A percentile compares a stretch with the other conserved stretches of the same genome.
phyloP scores from a whole-genome alignment of 2,329 filamentous ascomycete genomes.

The Fusarium nygamai region DNA sequence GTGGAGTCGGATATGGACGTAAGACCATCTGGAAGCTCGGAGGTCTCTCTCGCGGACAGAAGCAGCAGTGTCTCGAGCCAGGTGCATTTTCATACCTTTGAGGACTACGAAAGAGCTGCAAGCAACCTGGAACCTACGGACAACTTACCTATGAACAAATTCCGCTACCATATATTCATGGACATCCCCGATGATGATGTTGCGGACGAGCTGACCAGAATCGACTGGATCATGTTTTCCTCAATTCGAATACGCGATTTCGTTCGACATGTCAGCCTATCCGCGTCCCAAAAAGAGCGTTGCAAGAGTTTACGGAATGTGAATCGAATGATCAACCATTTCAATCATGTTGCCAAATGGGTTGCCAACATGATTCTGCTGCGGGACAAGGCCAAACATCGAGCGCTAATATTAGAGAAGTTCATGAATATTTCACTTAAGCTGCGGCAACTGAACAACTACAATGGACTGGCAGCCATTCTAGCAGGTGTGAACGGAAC shows the following conservation, averaged over 20 bases:
- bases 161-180: slow-evolving; percentile 92
- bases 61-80: slow-evolving; percentile 54
- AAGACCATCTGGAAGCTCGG: slow-evolving; percentile 59
- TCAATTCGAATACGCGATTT: slow-evolving; percentile 93
- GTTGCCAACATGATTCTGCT: slow-evolving; percentile 86
- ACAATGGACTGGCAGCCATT: slow-evolving; percentile 94
- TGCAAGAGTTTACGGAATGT: slow-evolving; percentile 85
- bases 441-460: slow-evolving; percentile 92
- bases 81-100: slow-evolving; percentile 72
- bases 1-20: slow-evolving; percentile 59
- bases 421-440: slow-evolving; percentile 92
- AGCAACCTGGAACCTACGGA: slow-evolving; percentile 75
- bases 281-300: slow-evolving; percentile 74
- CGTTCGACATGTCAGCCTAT: slow-evolving; percentile 87
- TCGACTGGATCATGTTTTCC: slow-evolving; percentile 98
- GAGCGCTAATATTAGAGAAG: slow-evolving; percentile 90
- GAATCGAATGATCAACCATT: slow-evolving; percentile 93
- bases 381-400: slow-evolving; percentile 94
- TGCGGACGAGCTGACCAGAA: slow-evolving; percentile 89
- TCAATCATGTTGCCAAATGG: slow-evolving; percentile 86
- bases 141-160: slow-evolving; percentile 78
- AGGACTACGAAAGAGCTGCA: slow-evolving; percentile 84
- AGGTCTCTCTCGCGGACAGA: slow-evolving; percentile 53
- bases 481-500: slow-evolving; percentile 92
- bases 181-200: slow-evolving; percentile 85